These are phyloP conservation scores for Neurospora sp. DNA, from an alignment of 495 filamentous ascomycete species.

Conservation along the genomic window DNA sequence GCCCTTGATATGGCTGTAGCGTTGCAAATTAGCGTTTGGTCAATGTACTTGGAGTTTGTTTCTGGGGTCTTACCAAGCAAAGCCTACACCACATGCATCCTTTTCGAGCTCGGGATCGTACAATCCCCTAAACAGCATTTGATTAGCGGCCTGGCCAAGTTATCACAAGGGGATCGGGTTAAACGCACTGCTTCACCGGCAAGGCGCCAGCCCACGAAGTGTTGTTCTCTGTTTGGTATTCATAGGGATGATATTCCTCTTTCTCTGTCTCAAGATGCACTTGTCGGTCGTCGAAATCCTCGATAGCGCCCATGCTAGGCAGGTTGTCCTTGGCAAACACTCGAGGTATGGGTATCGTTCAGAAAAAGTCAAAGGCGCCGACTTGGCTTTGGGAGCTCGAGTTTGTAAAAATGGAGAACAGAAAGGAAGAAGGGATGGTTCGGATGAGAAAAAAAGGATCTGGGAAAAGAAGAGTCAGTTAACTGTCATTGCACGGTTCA, in stretches of 20 bases:
- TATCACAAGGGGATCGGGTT: neutral
- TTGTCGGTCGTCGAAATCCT: conserved; percentile 49
- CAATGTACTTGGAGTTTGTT: neutral
- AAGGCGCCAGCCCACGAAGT: conserved; percentile 91
- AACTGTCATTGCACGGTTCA: neutral
- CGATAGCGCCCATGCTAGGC: conserved; percentile 50
- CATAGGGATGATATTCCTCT: conserved; percentile 51
- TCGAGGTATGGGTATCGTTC: conserved; percentile 4
- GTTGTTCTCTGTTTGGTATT: conserved; percentile 81
- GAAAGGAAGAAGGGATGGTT: neutral
- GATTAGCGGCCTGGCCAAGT: neutral
- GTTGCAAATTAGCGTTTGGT: conserved; percentile 1
- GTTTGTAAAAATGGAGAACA: neutral
- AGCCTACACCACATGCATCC: conserved; percentile 98
- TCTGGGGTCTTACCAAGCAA: conserved; percentile 71
- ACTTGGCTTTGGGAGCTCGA: neutral
- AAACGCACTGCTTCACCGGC: conserved; percentile 75
- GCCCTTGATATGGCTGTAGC: conserved; percentile 85
- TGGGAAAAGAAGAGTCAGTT: neutral
- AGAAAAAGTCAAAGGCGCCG: neutral
- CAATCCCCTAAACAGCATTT: conserved; percentile 47
- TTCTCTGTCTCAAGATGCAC: conserved; percentile 41
- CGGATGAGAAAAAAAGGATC: neutral
- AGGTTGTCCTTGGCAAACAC: conserved; percentile 23
- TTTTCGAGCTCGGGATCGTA: conserved; percentile 97